Conservation (phyloP, 2,329 filamentous ascomycete genomes). For the Shiraia sp. region DNA sequence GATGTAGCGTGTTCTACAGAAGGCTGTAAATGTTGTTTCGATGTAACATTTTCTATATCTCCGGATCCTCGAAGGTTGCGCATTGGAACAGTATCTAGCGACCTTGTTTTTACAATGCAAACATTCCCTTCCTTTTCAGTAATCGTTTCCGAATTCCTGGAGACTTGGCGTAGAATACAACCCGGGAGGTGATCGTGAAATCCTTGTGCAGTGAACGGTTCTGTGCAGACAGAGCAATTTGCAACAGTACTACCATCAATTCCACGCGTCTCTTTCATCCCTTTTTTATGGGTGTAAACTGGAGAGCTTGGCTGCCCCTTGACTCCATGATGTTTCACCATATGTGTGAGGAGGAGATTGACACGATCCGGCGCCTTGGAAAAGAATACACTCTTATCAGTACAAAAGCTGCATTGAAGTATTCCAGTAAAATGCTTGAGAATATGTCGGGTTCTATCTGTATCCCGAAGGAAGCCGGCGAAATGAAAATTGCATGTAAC, state of each 20-base stretch:
- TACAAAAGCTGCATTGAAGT: conserved; percentile 93
- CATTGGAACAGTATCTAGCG: not conserved
- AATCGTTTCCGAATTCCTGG: conserved; percentile 4
- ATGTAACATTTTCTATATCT: not conserved
- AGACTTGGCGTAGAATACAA: conserved; percentile 60
- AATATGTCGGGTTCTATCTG: conserved; percentile 88
- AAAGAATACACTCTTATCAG: conserved; percentile 74
- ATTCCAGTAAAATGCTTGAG: conserved; percentile 90
- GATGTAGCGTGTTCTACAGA: not conserved
- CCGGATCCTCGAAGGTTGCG: not conserved
- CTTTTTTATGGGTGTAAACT: conserved; percentile 47
- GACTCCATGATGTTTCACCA: conserved; percentile 84
- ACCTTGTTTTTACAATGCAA: not conserved
- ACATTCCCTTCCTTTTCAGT: not conserved
- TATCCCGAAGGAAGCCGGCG: conserved; percentile 87
- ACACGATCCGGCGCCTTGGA: conserved; percentile 91
- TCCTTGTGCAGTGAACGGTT: conserved; percentile 83
- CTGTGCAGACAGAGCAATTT: conserved; percentile 86
- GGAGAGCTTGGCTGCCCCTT: conserved; percentile 63
- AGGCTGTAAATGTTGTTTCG: too few species aligned
- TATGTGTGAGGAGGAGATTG: conserved; percentile 86
- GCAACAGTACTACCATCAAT: conserved; percentile 63
- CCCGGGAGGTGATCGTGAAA: conserved; percentile 89
- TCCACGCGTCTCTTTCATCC: conserved; percentile 49
- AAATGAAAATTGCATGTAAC: conserved; percentile 82